Evolutionary conservation across 1,139 yeast species (phyloP), one percentile per base, ranked within the genome.

Genomic region (Chernovozyma aurita): DNA sequence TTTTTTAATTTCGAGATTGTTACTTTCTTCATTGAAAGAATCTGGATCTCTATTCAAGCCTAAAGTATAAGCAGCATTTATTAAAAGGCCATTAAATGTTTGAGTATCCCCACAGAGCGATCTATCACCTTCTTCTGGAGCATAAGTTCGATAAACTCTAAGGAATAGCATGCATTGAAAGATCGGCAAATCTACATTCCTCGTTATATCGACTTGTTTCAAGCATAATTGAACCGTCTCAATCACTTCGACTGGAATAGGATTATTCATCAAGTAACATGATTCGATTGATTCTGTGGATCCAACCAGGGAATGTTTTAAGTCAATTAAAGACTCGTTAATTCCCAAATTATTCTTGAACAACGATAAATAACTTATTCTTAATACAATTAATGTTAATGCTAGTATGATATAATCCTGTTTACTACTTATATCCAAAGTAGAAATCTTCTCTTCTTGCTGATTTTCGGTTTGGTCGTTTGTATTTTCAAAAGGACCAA

Each of bases 221-320:
- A 73, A 47, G 39, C 78, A 72, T 38, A 59, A 47, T 39, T 70
- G 72, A 0, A 78, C 77, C 31, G 64, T 59, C 21, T 53, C 52
- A 14, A 66, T 54, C 17, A 53, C 54, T n/a, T 65, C 63, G 30
- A 59, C 44, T 8, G 61, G 60, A 29, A 71, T 55, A 3, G 75
- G 75, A 39, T 65, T 53, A 3, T 47, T 39, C 32, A 69, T 41
- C 11, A 73, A 49, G 39, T 59, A 69, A 18, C 49, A 46, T 37
- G 67, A 63, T 11, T 55, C 62, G n/a, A 44, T 49, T 1, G 40
- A 40, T 18, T 38, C 41, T 18, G 17, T 5, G 8, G 29, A 15
- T 13, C 13, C 4, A n/a, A 12, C 24, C 12, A 14, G 17, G 7
- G 13, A n/a, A 4, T 18, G 13, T 3, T 12, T 12, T 11, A 8